Conservation (phyloP, 2,329 filamentous ascomycete species). For the Aureobasidium sp. region DNA sequence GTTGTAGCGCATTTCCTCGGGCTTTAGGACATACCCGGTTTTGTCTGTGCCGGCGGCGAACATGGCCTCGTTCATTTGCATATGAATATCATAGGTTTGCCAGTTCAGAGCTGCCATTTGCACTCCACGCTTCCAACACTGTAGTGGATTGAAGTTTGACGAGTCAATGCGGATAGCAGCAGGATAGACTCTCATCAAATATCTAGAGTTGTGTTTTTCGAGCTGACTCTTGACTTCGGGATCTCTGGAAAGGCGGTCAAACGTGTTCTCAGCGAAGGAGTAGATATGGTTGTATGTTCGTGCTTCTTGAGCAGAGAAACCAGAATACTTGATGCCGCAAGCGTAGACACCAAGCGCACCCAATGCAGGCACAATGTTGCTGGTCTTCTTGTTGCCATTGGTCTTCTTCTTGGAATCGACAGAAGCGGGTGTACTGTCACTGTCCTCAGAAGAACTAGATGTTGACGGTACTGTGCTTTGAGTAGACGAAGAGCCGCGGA, state of each 20-base stretch:
- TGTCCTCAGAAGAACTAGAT: slow-evolving; percentile 66
- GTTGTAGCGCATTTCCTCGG: slow-evolving; percentile 63
- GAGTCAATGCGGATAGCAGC: slow-evolving; percentile 74
- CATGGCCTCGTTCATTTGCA: slow-evolving; percentile 97
- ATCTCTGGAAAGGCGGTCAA: slow-evolving; percentile 71
- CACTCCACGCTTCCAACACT: slow-evolving; percentile 89
- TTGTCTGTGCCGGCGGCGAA: slow-evolving; percentile 82
- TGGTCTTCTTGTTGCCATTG: slow-evolving; percentile 46
- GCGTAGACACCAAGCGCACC: slow-evolving; percentile 78
- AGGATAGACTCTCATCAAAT: slow-evolving; percentile 91
- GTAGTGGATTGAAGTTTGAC: slow-evolving; percentile 88
- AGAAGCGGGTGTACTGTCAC: slow-evolving; percentile 55
- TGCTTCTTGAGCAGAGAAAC: slow-evolving; percentile 71
- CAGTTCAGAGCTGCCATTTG: slow-evolving; percentile 98
- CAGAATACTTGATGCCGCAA: slow-evolving; percentile 73
- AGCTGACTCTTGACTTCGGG: slow-evolving; percentile 70
- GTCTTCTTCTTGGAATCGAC: slow-evolving; percentile 50
- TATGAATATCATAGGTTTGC: slow-evolving; percentile 93
- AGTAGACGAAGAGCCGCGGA: slow-evolving; percentile 52
- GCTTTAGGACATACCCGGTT: slow-evolving; percentile 91
- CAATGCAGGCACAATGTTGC: slow-evolving; percentile 78
- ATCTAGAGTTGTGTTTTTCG: slow-evolving; percentile 83
- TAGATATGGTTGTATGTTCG: slow-evolving; percentile 91
- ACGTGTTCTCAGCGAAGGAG: slow-evolving; percentile 86
- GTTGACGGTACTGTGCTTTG: slow-evolving; percentile 49